These are phyloP conservation scores for Brassica rapa DNA, from an alignment of 345 rosid species.

Conservation along the genomic window DNA sequence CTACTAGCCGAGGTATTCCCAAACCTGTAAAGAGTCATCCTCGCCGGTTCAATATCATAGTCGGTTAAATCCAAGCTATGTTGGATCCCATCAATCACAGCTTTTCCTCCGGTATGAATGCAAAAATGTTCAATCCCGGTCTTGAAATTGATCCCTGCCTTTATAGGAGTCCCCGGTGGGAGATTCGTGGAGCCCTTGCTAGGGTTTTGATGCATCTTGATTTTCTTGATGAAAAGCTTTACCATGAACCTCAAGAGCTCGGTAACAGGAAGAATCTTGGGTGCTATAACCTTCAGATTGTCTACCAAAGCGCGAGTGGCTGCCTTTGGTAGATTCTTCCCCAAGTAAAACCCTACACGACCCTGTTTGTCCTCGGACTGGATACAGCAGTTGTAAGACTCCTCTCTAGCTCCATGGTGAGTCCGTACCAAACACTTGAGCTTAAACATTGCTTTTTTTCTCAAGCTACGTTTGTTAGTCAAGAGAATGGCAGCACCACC, in stretches of 20 bases:
- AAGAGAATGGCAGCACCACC: not conserved
- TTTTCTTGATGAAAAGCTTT: conserved; percentile 43
- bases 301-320: conserved; percentile 78
- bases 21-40: conserved; percentile 88
- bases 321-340: conserved; percentile 67
- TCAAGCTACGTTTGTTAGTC: conserved; percentile 6
- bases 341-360: conserved; percentile 63
- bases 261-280: conserved; percentile 68
- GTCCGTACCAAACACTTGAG: conserved; percentile 75
- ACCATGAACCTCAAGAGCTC: conserved; percentile 61
- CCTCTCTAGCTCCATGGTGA: conserved; percentile 80
- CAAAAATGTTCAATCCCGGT: conserved; percentile 89
- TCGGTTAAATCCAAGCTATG: conserved; percentile 60
- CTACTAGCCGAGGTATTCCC: conserved; percentile 95
- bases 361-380: conserved; percentile 79
- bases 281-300: conserved; percentile 66
- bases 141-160: conserved; percentile 64
- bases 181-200: conserved; percentile 20
- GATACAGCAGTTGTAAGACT: conserved; percentile 65
- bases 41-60: conserved; percentile 80
- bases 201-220: conserved; percentile 29
- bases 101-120: conserved; percentile 88
- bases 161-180: conserved; percentile 30
- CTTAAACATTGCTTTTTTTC: conserved; percentile 52
- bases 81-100: conserved; percentile 86